A percentile compares a stretch with the other conserved stretches of the same genome.
Conservation (phyloP, 164 flowering plant species). For the Annona squamosa region DNA sequence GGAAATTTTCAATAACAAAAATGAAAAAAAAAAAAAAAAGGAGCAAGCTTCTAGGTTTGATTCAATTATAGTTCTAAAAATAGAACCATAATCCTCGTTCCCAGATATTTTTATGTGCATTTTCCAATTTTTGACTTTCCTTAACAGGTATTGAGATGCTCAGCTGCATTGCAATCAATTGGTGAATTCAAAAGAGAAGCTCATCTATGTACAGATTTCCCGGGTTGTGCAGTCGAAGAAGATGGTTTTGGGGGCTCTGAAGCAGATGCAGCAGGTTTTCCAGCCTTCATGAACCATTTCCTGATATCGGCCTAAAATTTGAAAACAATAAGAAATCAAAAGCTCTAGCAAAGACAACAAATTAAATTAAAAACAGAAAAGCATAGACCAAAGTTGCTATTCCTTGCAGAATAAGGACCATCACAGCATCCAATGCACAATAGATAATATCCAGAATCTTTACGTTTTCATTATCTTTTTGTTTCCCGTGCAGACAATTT, state of each 20-base stretch:
- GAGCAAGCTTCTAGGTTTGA: background rate
- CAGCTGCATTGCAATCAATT: background rate
- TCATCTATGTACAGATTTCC: slow-evolving; percentile 25
- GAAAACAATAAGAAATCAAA: background rate
- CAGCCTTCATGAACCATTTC: slow-evolving; percentile 79
- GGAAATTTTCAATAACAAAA: background rate
- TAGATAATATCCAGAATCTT: background rate
- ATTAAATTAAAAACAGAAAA: too few relatives aligned
- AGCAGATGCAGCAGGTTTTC: slow-evolving; percentile 17
- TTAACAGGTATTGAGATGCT: background rate
- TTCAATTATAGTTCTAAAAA: background rate
- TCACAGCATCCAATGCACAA: too few relatives aligned
- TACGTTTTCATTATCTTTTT: background rate
- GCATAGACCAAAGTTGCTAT: too few relatives aligned
- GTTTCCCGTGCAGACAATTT: background rate
- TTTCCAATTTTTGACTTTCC: background rate
- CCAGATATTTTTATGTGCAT: too few relatives aligned
- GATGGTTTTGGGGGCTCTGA: slow-evolving; percentile 18
- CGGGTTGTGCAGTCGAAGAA: slow-evolving; percentile 10
- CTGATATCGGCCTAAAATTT: slow-evolving; percentile 56
- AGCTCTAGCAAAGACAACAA: too few relatives aligned
- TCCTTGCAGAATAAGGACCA: too few relatives aligned
- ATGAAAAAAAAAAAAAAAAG: background rate
- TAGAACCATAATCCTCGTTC: background rate
- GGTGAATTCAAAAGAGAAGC: background rate